phyloP scores from a whole-genome alignment of 805 yeast genomes.

The Yarrowia sp. region DNA sequence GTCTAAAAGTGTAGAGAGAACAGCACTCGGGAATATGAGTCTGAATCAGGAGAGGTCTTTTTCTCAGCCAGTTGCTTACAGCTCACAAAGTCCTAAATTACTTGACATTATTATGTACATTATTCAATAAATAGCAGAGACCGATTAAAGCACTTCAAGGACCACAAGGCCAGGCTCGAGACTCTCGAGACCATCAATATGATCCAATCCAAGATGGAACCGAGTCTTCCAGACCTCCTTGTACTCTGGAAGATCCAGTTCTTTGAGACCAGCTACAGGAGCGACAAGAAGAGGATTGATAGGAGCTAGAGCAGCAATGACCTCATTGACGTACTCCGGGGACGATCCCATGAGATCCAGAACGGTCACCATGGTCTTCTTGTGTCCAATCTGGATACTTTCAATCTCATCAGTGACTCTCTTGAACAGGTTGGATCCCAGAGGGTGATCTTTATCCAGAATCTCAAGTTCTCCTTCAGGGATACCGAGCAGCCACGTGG shows the following conservation, averaged over 20 bases:
- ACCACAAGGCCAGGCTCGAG: conserved; percentile 62
- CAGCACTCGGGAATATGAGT: no score
- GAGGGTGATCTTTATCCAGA: conserved; percentile 41
- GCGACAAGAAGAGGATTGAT: conserved; percentile 46
- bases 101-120: conserved; percentile 3
- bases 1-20: background rate
- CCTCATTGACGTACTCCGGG: conserved; percentile 46
- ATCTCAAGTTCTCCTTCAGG: conserved; percentile 44
- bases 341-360: conserved; percentile 61
- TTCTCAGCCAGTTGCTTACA: no score
- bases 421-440: conserved; percentile 28
- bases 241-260: conserved; percentile 12
- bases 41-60: no score
- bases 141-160: conserved; percentile 42
- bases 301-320: conserved; percentile 5
- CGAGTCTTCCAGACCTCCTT: conserved; percentile 45
- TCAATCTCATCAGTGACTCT: conserved; percentile 40
- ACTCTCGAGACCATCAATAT: conserved; percentile 62
- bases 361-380: conserved; percentile 36
- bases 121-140: background rate
- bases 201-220: conserved; percentile 74
- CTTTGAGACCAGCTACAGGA: conserved; percentile 43
- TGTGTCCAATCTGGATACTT: conserved; percentile 40
- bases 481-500: conserved; percentile 75
- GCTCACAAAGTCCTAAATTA: no score